Evolutionary conservation across 2,329 filamentous ascomycete genomes (phyloP).

Genomic region (Aspergillus caelatus): DNA sequence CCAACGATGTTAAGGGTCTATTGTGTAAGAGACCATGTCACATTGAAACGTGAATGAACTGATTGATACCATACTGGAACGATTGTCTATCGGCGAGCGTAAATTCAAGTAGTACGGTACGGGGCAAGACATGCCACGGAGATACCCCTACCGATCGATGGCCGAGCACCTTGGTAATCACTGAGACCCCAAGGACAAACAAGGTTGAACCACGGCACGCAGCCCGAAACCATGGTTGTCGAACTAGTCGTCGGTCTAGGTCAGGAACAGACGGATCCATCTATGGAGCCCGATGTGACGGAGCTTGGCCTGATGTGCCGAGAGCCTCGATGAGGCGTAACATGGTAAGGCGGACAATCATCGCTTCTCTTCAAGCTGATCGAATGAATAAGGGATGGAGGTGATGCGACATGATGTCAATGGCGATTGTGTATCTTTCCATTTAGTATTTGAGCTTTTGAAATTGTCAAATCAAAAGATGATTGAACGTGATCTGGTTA

Average conservation of each 20-base stretch:
- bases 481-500: not conserved
- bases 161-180: not conserved
- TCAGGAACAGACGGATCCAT: slow-evolving; percentile 12
- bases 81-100: not conserved
- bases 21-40: slow-evolving; percentile 4
- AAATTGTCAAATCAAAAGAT: not conserved
- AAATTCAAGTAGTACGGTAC: not conserved
- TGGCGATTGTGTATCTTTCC: not conserved
- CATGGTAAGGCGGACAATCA: not conserved
- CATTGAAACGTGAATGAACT: slow-evolving; percentile 6
- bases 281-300: not conserved
- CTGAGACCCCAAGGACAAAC: not conserved
- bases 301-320: not conserved
- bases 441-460: not conserved
- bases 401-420: slow-evolving; percentile 5
- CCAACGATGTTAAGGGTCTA: not conserved
- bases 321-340: slow-evolving; percentile 2
- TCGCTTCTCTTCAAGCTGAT: not conserved
- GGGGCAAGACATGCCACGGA: not conserved
- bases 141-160: not conserved
- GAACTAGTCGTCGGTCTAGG: slow-evolving; percentile 2
- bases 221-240: not conserved
- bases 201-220: slow-evolving; percentile 14
- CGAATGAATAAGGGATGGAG: not conserved
- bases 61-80: slow-evolving; percentile 5